phyloP scores from a whole-genome alignment of 2,329 filamentous ascomycete species.

The Nigrospora osmanthi region DNA sequence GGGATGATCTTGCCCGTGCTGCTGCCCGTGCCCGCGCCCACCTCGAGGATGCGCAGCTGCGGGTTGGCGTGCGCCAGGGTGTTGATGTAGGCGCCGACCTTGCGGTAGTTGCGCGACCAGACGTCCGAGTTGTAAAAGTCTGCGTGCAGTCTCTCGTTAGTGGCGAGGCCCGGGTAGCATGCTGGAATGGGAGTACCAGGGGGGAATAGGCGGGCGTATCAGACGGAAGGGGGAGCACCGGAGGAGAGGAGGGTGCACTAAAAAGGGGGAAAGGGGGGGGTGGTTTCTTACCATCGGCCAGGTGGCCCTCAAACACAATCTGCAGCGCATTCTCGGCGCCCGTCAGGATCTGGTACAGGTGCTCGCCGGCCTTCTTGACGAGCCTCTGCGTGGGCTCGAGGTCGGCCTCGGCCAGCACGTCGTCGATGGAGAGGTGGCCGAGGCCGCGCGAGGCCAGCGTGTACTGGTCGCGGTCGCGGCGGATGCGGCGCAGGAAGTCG shows the following conservation, averaged over 20 bases:
- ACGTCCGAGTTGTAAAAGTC: conserved; percentile 1
- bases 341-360: not conserved
- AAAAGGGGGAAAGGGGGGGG: no score
- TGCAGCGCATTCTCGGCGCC: not conserved
- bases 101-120: conserved; percentile 1
- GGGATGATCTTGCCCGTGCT: not conserved
- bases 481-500: not conserved
- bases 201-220: no score
- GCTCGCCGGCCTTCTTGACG: conserved; percentile 1
- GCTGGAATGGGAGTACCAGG: no score
- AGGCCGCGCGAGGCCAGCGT: not conserved
- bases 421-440: not conserved
- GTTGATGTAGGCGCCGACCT: not conserved
- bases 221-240: no score
- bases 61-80: not conserved
- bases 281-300: not conserved
- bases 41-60: conserved; percentile 1
- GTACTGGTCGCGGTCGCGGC: not conserved
- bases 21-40: not conserved
- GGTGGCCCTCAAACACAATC: not conserved
- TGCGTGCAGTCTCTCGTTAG: not conserved
- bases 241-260: no score
- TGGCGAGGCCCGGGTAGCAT: no score
- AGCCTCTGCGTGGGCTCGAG: not conserved
- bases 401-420: not conserved